Conservation (phyloP, 148 eudicot genomes). For the Diospyros lotus region DNA sequence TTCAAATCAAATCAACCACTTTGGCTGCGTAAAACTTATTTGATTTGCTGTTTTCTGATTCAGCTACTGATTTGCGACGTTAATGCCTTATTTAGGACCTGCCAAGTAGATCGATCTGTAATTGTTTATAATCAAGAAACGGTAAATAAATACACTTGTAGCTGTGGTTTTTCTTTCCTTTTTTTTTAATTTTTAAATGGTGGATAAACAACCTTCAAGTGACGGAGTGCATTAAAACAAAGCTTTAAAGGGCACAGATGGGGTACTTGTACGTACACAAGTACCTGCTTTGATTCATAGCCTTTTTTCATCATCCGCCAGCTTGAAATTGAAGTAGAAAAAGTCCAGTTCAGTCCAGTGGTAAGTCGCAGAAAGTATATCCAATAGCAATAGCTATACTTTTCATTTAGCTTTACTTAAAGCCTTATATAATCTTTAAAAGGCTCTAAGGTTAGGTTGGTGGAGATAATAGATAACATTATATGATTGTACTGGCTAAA, state of each 20-base stretch:
- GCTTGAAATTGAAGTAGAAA: conserved; percentile 14
- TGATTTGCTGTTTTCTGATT: not conserved
- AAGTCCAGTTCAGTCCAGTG: conserved; percentile 8
- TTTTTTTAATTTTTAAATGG: not conserved
- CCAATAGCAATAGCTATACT: not conserved
- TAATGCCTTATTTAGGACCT: not conserved
- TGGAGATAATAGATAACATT: not conserved
- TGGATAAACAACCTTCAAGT: too few species aligned
- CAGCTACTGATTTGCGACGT: conserved; percentile 3
- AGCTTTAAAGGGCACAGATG: not conserved
- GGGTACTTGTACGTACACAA: conserved; percentile 1
- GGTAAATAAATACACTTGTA: not conserved
- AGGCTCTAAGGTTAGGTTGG: not conserved
- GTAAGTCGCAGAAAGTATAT: not conserved
- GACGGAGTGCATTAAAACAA: conserved; percentile 7
- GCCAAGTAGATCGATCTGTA: not conserved
- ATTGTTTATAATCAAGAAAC: conserved; percentile 11
- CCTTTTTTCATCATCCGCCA: conserved; percentile 4
- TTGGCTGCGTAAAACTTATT: not conserved
- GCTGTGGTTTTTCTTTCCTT: conserved; percentile 2
- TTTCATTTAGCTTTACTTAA: conserved; percentile 3
- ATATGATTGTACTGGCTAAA: not conserved
- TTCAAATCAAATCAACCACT: not conserved
- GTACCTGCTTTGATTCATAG: conserved; percentile 8
- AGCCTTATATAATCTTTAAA: not conserved